phyloP scores from a whole-genome alignment of 2,329 filamentous ascomycete species.

The Emmonsiellopsis sp. region DNA sequence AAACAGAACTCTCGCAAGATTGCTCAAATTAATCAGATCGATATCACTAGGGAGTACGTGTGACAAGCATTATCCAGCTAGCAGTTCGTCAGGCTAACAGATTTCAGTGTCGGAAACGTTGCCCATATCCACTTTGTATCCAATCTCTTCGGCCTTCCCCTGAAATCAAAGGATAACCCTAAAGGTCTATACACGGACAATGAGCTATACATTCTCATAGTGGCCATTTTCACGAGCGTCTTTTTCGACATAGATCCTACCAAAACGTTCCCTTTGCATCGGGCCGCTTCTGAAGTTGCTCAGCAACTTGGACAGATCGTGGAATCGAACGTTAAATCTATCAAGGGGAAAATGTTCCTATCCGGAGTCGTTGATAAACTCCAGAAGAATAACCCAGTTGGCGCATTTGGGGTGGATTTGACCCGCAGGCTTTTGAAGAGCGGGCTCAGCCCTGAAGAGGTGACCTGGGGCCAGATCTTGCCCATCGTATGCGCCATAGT shows the following conservation, averaged over 20 bases:
- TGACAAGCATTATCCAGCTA: background rate
- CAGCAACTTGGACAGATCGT: slow-evolving; percentile 31
- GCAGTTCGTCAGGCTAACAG: background rate
- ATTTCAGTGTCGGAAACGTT: slow-evolving; percentile 16
- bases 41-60: slow-evolving; percentile 25
- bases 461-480: slow-evolving; percentile 62
- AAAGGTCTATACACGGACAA: slow-evolving; percentile 39
- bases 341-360: slow-evolving; percentile 44
- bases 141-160: slow-evolving; percentile 17
- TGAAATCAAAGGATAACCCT: slow-evolving; percentile 20
- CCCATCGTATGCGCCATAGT: slow-evolving; percentile 59
- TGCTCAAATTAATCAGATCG: slow-evolving; percentile 31
- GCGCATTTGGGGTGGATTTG: slow-evolving; percentile 56
- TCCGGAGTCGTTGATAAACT: slow-evolving; percentile 42
- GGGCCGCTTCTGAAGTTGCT: slow-evolving; percentile 33
- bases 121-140: slow-evolving; percentile 19
- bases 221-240: slow-evolving; percentile 39
- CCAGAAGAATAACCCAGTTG: slow-evolving; percentile 47
- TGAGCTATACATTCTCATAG: slow-evolving; percentile 43
- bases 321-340: slow-evolving; percentile 31
- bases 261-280: slow-evolving; percentile 39
- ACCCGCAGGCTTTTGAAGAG: slow-evolving; percentile 56
- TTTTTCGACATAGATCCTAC: slow-evolving; percentile 42
- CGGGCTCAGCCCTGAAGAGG: slow-evolving; percentile 54
- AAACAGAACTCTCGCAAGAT: slow-evolving; percentile 53